Conservation (phyloP, 2,329 filamentous ascomycete species). For the Venturia aucupariae region DNA sequence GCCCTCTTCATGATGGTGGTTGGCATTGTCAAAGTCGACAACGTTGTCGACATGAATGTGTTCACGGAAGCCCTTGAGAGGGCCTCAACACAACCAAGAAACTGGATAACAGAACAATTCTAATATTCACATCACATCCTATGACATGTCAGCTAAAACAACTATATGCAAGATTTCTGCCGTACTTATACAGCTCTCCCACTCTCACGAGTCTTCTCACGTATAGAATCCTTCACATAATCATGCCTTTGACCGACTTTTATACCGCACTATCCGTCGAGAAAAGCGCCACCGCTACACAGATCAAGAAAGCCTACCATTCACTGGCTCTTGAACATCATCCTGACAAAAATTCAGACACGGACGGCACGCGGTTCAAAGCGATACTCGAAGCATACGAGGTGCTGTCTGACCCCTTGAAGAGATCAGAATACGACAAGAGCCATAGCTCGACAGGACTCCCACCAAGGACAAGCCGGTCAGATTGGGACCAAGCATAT, state of each 20-base stretch:
- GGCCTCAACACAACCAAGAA: neutral
- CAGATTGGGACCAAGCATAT: neutral
- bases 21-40: neutral
- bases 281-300: neutral
- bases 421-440: neutral
- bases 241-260: neutral
- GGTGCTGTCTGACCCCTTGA: neutral
- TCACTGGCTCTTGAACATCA: conserved; percentile 3
- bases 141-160: neutral
- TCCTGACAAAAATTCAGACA: conserved; percentile 4
- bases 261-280: neutral
- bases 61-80: neutral
- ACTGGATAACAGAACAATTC: neutral
- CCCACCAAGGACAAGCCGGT: neutral
- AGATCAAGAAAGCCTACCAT: conserved; percentile 6
- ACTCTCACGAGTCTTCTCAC: neutral
- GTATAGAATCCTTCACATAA: neutral
- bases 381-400: neutral
- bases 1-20: too few species aligned
- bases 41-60: neutral
- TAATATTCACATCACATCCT: neutral
- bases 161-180: neutral
- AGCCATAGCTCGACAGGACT: neutral
- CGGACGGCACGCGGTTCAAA: neutral
- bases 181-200: neutral